phyloP scores from a whole-genome alignment of 768 basidiomycete genomes.

The Lactarius indigo region DNA sequence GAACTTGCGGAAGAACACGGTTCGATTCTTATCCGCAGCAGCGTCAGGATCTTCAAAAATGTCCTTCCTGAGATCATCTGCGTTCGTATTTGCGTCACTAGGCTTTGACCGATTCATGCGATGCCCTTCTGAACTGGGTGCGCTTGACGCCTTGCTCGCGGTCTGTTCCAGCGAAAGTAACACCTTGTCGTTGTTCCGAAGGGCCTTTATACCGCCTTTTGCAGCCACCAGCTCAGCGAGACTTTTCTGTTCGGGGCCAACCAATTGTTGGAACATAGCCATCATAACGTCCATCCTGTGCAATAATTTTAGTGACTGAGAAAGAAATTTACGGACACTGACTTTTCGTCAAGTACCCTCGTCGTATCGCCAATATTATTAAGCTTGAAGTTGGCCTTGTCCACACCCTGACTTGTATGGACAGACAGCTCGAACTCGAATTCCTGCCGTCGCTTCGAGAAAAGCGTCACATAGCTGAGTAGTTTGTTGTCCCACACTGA shows the following conservation, averaged over 20 bases:
- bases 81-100: not conserved
- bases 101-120: not conserved
- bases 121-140: not conserved
- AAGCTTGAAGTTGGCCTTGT: slow-evolving; percentile 17
- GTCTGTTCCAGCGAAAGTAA: slow-evolving; percentile 26
- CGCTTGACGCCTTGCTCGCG: slow-evolving; percentile 1
- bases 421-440: slow-evolving; percentile 33
- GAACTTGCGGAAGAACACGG: slow-evolving; percentile 27
- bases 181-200: slow-evolving; percentile 25
- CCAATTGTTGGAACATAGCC: slow-evolving; percentile 20
- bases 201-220: slow-evolving; percentile 28
- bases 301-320: not conserved
- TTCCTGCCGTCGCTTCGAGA: slow-evolving; percentile 28
- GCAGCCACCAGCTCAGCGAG: slow-evolving; percentile 15
- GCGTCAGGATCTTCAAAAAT: slow-evolving; percentile 26
- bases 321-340: not conserved
- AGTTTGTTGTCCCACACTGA: slow-evolving; percentile 32
- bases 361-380: slow-evolving; percentile 10
- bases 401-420: slow-evolving; percentile 27
- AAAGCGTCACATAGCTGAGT: slow-evolving; percentile 28
- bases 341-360: slow-evolving; percentile 26
- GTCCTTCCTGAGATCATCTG: slow-evolving; percentile 22
- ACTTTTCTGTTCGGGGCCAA: slow-evolving; percentile 21
- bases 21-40: slow-evolving; percentile 26
- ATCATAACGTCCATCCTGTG: slow-evolving; percentile 24